Evolutionary conservation across 129 eudicot species (phyloP).

Genomic region (Lonicera japonica): DNA sequence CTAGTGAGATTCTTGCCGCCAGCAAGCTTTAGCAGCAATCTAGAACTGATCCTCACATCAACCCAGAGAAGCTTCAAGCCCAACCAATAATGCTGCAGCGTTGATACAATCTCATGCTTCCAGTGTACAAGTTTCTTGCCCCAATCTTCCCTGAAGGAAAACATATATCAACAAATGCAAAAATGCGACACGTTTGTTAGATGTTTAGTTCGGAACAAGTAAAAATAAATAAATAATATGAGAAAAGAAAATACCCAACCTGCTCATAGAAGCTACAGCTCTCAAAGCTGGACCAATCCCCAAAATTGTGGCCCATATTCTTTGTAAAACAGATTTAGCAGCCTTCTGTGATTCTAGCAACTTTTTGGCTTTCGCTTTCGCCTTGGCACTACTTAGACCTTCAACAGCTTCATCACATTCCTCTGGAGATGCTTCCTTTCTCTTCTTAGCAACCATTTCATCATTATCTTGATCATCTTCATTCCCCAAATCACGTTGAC

Average conservation of each 20-base stretch:
- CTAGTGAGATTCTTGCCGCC: slow-evolving; percentile 87
- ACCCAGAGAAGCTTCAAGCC: slow-evolving; percentile 86
- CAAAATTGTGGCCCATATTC: slow-evolving; percentile 56
- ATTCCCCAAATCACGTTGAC: slow-evolving; percentile 49
- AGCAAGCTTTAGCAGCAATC: slow-evolving; percentile 86
- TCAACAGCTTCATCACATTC: slow-evolving; percentile 97
- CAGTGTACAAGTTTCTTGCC: slow-evolving; percentile 80
- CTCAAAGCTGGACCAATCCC: slow-evolving; percentile 92
- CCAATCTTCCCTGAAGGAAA: slow-evolving; percentile 80
- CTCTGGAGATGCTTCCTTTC: slow-evolving; percentile 90
- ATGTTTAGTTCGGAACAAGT: background rate
- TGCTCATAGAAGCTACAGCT: slow-evolving; percentile 85
- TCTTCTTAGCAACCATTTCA: slow-evolving; percentile 39
- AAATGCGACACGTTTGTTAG: background rate
- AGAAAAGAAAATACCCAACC: slow-evolving; percentile 27
- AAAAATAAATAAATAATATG: too few species aligned
- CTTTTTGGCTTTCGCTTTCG: slow-evolving; percentile 79
- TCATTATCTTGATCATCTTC: slow-evolving; percentile 48
- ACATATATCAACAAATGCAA: slow-evolving; percentile 1
- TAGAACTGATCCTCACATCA: slow-evolving; percentile 82
- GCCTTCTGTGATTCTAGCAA: slow-evolving; percentile 50
- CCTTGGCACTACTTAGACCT: slow-evolving; percentile 70
- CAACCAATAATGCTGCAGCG: slow-evolving; percentile 95
- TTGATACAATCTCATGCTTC: slow-evolving; percentile 89
- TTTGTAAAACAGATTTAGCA: slow-evolving; percentile 47